phyloP scores from a whole-genome alignment of 805 yeast species.

The Candida ortonii region DNA sequence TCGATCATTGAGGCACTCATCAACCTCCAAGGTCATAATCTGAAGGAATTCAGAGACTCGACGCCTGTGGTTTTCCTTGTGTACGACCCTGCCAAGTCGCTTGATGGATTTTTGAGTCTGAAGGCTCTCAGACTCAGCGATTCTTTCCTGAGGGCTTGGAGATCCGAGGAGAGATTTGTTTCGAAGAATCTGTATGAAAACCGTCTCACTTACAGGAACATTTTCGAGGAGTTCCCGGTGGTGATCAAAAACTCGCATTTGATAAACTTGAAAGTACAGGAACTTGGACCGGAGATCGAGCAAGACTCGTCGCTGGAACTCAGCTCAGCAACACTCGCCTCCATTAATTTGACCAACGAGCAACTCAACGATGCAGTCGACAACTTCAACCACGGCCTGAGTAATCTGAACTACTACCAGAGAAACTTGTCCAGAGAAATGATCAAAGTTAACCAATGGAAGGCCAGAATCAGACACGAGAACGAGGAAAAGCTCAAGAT shows the following conservation, averaged over 20 bases:
- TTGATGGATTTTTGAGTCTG: constrained; percentile 59
- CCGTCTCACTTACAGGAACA: constrained; percentile 59
- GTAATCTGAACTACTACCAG: constrained; percentile 78
- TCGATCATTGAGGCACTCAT: constrained; percentile 68
- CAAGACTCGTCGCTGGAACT: constrained; percentile 32
- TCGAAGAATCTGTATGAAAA: constrained; percentile 58
- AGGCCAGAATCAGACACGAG: constrained; percentile 63
- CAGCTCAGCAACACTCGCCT: constrained; percentile 40
- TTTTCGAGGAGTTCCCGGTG: constrained; percentile 71
- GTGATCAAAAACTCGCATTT: constrained; percentile 66
- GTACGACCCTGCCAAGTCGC: constrained; percentile 68
- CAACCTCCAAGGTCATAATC: constrained; percentile 46
- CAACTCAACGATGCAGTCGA: constrained; percentile 67
- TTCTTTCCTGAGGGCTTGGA: constrained; percentile 50
- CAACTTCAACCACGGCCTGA: constrained; percentile 72
- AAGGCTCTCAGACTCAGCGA: constrained; percentile 68
- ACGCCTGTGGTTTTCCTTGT: constrained; percentile 50
- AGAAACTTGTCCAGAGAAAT: constrained; percentile 70
- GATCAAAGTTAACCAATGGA: constrained; percentile 71
- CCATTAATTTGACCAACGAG: constrained; percentile 49
- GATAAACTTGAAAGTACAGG: constrained; percentile 38
- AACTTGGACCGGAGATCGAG: constrained; percentile 17
- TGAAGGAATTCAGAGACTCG: constrained; percentile 27
- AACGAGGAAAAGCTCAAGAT: constrained; percentile 56
- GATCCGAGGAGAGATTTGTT: constrained; percentile 58